Evolutionary conservation across 2,329 filamentous ascomycete species (phyloP).

Genomic region (Chrysoporthe cubensis): DNA sequence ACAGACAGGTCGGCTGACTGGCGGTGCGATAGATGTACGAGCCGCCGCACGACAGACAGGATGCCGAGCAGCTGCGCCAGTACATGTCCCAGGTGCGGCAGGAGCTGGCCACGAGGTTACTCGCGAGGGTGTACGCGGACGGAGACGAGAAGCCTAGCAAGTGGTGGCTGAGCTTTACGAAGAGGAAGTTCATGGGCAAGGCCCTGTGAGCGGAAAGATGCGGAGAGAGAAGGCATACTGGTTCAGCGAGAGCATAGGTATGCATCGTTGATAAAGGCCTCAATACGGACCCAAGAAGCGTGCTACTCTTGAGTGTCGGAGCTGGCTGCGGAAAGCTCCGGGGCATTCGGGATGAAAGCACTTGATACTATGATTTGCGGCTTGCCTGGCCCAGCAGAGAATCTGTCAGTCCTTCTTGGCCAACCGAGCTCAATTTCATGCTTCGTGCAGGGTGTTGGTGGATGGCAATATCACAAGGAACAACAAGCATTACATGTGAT

Average conservation of each 20-base stretch:
- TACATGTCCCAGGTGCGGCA: conserved; percentile 93
- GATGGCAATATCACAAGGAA: not conserved
- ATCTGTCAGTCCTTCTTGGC: not conserved
- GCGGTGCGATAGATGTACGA: conserved; percentile 74
- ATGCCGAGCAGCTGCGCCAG: conserved; percentile 85
- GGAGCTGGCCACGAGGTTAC: conserved; percentile 80
- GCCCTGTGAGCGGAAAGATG: conserved; percentile 57
- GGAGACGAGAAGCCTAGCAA: conserved; percentile 70
- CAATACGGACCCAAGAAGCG: not conserved
- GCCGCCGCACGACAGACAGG: conserved; percentile 81
- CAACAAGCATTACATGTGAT: not conserved
- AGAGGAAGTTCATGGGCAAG: conserved; percentile 99
- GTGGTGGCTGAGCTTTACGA: conserved; percentile 99
- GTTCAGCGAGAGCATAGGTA: not conserved
- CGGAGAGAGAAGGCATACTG: not conserved
- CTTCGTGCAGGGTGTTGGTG: not conserved
- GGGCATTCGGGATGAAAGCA: not conserved
- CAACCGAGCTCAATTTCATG: not conserved
- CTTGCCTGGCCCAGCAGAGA: not conserved
- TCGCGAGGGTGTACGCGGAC: conserved; percentile 87
- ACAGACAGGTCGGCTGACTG: not conserved
- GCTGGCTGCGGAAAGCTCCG: not conserved
- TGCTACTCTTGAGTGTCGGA: not conserved
- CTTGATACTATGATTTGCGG: not conserved
- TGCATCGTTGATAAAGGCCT: not conserved